Evolutionary conservation across 139 green algal genomes (phyloP).

Genomic region (Coelastrella sp.): DNA sequence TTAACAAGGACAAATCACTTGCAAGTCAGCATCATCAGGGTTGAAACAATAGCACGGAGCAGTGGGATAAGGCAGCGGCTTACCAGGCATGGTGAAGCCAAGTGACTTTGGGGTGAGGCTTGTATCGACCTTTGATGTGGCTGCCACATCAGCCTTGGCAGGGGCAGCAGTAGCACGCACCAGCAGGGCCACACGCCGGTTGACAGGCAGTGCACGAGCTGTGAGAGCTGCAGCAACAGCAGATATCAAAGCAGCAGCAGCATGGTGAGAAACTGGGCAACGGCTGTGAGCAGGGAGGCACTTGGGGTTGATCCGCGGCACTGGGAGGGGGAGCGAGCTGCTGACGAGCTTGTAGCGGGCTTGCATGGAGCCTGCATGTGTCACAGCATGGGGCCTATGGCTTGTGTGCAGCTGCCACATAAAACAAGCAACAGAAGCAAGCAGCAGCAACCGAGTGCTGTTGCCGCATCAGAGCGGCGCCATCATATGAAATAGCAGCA

Average conservation of each 20-base stretch:
- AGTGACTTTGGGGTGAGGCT: slow-evolving; percentile 55
- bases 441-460: too few species aligned
- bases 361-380: too few species aligned
- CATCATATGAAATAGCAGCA: background rate
- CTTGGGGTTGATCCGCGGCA: too few species aligned
- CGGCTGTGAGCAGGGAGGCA: too few species aligned
- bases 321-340: too few species aligned
- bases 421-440: too few species aligned
- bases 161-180: slow-evolving; percentile 45
- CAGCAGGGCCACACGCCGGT: slow-evolving; percentile 12
- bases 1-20: background rate
- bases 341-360: too few species aligned
- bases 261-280: background rate
- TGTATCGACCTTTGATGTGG: slow-evolving; percentile 19
- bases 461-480: too few species aligned
- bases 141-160: background rate
- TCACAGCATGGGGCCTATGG: too few species aligned
- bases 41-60: too few species aligned
- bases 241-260: background rate
- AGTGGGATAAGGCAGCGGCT: background rate
- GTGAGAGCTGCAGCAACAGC: background rate
- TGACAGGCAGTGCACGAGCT: background rate
- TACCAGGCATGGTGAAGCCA: slow-evolving; percentile 71
- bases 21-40: background rate
- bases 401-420: too few species aligned